A percentile compares a stretch with the other conserved stretches of the same genome.
phyloP scores from a whole-genome alignment of 305 asterid genomes.

The Solanum hybrid region DNA sequence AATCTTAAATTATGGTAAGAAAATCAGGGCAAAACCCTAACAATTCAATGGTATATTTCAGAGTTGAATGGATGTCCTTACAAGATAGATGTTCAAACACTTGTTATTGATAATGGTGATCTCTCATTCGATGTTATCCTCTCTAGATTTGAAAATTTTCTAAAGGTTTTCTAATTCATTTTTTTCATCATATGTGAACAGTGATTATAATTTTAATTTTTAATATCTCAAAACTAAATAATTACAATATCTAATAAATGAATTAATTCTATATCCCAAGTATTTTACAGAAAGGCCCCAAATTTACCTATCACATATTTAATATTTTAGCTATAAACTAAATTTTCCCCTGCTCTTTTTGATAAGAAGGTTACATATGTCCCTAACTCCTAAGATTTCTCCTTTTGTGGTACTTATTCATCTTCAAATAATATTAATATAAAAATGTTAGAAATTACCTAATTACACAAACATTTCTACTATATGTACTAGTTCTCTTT shows the following conservation, averaged over 20 bases:
- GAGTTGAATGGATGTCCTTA: background rate
- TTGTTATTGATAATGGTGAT: background rate
- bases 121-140: background rate
- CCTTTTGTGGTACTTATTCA: too few relatives aligned
- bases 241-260: background rate
- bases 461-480: background rate
- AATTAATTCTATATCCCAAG: background rate
- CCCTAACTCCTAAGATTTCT: background rate
- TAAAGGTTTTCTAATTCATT: background rate
- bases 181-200: background rate
- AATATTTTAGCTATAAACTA: background rate
- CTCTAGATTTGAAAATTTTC: background rate
- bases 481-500: background rate
- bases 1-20: too few relatives aligned
- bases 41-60: background rate
- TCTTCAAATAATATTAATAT: too few relatives aligned
- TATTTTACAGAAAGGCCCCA: background rate
- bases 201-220: background rate
- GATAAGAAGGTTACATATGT: background rate
- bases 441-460: background rate
- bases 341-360: background rate
- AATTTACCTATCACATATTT: background rate
- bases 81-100: background rate
- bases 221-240: background rate
- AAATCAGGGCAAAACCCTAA: too few relatives aligned